Evolutionary conservation across 345 rosid genomes (phyloP), one percentile per base, ranked within the genome.

Genomic region (Lumnitzera racemosa): DNA sequence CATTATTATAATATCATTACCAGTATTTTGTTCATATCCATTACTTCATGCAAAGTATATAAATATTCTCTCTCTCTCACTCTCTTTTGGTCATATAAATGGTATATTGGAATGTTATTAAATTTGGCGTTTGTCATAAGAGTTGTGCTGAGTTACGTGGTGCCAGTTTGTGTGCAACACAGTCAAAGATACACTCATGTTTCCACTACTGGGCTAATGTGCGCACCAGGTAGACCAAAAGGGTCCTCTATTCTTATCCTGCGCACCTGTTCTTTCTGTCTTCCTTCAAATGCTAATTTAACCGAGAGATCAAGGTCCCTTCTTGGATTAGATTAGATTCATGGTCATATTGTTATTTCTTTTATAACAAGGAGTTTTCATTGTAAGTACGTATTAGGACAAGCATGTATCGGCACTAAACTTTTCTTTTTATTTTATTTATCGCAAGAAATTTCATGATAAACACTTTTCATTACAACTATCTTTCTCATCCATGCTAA

Each of bases 181-280:
- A 15, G 62, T 58, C 62, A 24, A 58, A 58, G 62, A 47, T 58
- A 47, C 56, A 47, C 62, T 24, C 69, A 72, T 29, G 66, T 27
- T 71, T 64, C 79, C 84, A 82, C 77, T 62, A 61, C 9, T 12
- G 17, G 27, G 48, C 67, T 73, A 69, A 53, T 62, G 56, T 74
- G 82, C 77, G 73, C 73, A 63, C 70, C 69, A 56, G 57, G 68
- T 75, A 36, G 68, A 55, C 25, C 61, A 10, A 12, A 8, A 2
- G 0, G 46, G 60, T 36, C 43, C 10, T 36, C 43, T 36, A 5
- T 9, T 36, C 43, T 36, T 36, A 36, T 0, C 43, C 43, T 5
- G 43, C 43, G 43, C 43, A 5, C 43, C 4, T 1, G 43, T 36
- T 36, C 43, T 36, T 36, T 36, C 11, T 36, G 0, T 7, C 11